Evolutionary conservation across 345 rosid species (phyloP), one percentile per base, ranked within the genome.

Genomic region (Erysimum cheiranthoides): DNA sequence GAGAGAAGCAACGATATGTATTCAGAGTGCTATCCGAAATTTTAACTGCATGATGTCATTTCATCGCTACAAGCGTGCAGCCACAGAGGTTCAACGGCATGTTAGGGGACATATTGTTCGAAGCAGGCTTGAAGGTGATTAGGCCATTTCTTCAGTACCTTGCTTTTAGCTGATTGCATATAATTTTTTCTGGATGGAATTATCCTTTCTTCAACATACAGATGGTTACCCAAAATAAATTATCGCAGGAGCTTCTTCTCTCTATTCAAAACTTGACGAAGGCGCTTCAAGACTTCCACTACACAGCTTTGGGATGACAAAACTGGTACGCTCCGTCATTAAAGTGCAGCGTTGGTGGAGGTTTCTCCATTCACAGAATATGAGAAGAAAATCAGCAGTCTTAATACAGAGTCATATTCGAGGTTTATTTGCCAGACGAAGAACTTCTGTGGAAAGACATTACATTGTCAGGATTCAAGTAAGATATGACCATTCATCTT

Each of bases 291-390:
- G 50, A 51, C 75, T 66, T 21, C 67, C 68, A 69, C 52, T 62
- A 47, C 73, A 58, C 68, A 79, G 80, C 82, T 66, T 39, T 57
- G 84, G 77, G 73, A 43, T 73, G 69, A 52, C 52, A 61, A 11
- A 66, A 34, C 14, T 78, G 30, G 40, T 81, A 60, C 71, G 50
- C 65, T 82, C 89, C n/a, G 81, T 87, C 74, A 53, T 86, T 63
- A 90, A 83, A 84, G 78, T 90, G 77, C 97, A 94, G 76, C 83
- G 93, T 79, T 90, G 95, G 95, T 94, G 97, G 98, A 94, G 85
- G 78, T 68, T 51, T 66, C 68, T 84, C 63, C 47, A 82, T 51
- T 71, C 79, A 70, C 82, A 54, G 42, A 87, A 87, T 70, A 52
- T 69, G 71, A 86, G 82, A 82, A 77, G 56, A 70, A 82, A 65